These are phyloP conservation scores for Hemileccinum rubropunctum DNA, from an alignment of 768 basidiomycete genomes.

Conservation along the genomic window DNA sequence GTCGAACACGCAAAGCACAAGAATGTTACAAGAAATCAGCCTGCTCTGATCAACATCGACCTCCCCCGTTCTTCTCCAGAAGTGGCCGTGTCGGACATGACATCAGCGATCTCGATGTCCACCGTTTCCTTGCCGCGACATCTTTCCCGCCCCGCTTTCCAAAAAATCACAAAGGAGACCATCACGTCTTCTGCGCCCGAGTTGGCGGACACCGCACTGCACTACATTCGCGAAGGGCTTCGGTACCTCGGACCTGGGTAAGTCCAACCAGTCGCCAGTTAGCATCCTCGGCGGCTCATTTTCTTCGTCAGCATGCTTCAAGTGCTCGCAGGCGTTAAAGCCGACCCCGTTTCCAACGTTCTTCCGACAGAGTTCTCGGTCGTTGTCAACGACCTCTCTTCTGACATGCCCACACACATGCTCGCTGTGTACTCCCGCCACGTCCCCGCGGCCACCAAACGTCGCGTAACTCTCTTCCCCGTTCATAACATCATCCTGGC, in stretches of 20 bases:
- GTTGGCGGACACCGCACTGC: slow-evolving; percentile 19
- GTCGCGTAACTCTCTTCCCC: slow-evolving; percentile 35
- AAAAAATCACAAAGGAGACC: slow-evolving; percentile 8
- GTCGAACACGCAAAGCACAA: slow-evolving; percentile 41
- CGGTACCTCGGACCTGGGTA: slow-evolving; percentile 28
- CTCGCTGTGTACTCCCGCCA: slow-evolving; percentile 29
- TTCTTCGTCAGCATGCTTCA: slow-evolving; percentile 25
- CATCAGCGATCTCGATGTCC: slow-evolving; percentile 8
- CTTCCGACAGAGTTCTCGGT: slow-evolving; percentile 30
- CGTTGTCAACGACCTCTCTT: slow-evolving; percentile 28
- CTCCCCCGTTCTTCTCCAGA: slow-evolving; percentile 22
- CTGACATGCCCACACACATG: slow-evolving; percentile 33
- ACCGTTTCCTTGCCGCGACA: slow-evolving; percentile 22
- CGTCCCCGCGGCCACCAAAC: slow-evolving; percentile 21
- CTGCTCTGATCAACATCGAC: slow-evolving; percentile 27
- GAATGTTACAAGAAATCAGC: slow-evolving; percentile 11
- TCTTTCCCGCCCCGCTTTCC: slow-evolving; percentile 20
- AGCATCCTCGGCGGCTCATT: slow-evolving; percentile 6
- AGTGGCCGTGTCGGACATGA: background rate
- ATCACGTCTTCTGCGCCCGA: slow-evolving; percentile 27
- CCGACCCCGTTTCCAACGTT: slow-evolving; percentile 13
- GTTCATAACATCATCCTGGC: slow-evolving; percentile 38
- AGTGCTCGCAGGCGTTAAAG: slow-evolving; percentile 29
- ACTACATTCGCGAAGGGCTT: slow-evolving; percentile 29
- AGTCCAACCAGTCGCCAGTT: background rate